Evolutionary conservation across 257 asterid species (phyloP).

Genomic region (Petunia axillaris): DNA sequence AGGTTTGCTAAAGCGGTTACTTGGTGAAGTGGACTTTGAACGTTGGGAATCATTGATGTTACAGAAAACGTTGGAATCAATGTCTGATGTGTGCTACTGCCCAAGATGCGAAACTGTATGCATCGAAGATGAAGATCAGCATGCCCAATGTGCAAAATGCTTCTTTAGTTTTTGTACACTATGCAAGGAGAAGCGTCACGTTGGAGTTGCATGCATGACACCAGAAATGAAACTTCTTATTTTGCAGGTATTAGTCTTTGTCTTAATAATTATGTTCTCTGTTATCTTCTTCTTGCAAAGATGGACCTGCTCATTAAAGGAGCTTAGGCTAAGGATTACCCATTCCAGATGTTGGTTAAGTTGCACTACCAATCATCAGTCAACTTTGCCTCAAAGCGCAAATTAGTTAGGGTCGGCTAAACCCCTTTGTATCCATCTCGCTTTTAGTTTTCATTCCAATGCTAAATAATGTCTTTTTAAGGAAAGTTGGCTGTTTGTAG

Average conservation of each 20-base stretch:
- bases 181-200: conserved; percentile 79
- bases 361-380: neutral
- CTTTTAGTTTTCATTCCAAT: neutral
- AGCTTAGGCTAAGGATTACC: neutral
- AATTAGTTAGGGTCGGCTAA: neutral
- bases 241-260: conserved; percentile 58
- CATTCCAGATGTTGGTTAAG: neutral
- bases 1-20: conserved; percentile 69
- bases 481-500: neutral
- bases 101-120: conserved; percentile 95
- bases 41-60: conserved; percentile 78
- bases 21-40: conserved; percentile 70
- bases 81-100: conserved; percentile 87
- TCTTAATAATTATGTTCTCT: neutral
- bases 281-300: neutral
- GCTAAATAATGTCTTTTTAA: neutral
- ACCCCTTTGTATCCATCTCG: neutral
- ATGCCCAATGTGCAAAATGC: conserved; percentile 90
- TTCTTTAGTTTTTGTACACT: conserved; percentile 86
- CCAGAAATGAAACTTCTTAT: conserved; percentile 72
- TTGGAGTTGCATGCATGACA: conserved; percentile 77
- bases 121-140: conserved; percentile 75
- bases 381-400: neutral
- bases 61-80: conserved; percentile 78
- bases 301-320: neutral